phyloP scores from a whole-genome alignment of 2,329 filamentous ascomycete species.

The Emmonsia crescens region DNA sequence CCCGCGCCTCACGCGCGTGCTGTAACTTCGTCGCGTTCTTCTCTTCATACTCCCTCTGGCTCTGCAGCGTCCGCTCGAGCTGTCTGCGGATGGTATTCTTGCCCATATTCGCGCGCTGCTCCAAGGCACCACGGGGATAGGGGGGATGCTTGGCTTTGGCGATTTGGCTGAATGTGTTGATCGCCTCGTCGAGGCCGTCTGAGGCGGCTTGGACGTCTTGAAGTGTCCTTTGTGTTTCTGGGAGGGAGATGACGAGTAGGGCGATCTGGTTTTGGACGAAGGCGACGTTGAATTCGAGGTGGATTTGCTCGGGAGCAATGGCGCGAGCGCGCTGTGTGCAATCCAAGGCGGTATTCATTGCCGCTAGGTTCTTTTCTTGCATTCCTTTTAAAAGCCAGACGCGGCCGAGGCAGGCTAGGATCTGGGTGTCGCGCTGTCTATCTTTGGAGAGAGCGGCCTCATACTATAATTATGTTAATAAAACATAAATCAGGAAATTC shows the following conservation, averaged over 20 bases:
- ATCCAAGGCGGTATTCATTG: conserved; percentile 54
- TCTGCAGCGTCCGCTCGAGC: conserved; percentile 71
- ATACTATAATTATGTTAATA: conserved; percentile 45
- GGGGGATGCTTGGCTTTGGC: conserved; percentile 58
- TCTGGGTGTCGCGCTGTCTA: conserved; percentile 64
- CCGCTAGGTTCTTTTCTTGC: conserved; percentile 50
- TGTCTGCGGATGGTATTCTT: conserved; percentile 90
- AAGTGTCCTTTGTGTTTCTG: conserved; percentile 65
- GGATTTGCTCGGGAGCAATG: conserved; percentile 69
- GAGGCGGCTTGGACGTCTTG: conserved; percentile 72
- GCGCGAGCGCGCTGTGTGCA: conserved; percentile 59
- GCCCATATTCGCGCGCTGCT: conserved; percentile 95
- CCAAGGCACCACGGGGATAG: conserved; percentile 81
- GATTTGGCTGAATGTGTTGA: conserved; percentile 54
- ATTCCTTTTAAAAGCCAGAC: conserved; percentile 78
- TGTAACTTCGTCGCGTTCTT: conserved; percentile 82
- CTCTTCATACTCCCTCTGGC: conserved; percentile 83
- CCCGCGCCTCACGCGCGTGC: conserved; percentile 66
- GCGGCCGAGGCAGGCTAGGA: conserved; percentile 75
- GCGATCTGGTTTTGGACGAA: conserved; percentile 96
- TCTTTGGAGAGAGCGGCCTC: conserved; percentile 74
- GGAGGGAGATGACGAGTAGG: conserved; percentile 61
- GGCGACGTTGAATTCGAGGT: conserved; percentile 95
- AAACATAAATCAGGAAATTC: background rate
- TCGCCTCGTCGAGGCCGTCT: conserved; percentile 73